Percentiles rank a stretch among this genome's conserved stretches.
Conservation (phyloP, 2,329 filamentous ascomycete genomes). For the Exophiala sideris region DNA sequence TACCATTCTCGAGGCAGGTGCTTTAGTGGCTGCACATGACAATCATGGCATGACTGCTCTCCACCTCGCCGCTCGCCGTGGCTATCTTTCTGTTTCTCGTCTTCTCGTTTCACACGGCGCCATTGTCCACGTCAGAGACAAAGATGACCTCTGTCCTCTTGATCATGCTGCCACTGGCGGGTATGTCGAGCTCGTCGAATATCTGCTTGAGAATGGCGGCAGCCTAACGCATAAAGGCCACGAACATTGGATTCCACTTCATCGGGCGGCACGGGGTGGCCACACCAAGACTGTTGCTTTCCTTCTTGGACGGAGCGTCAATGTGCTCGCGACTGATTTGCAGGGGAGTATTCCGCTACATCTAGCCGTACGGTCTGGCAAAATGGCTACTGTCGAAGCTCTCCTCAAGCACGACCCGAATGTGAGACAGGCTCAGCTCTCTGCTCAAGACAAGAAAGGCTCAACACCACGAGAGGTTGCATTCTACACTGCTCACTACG, state of each 20-base stretch:
- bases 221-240: conserved; percentile 30
- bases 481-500: conserved; percentile 27
- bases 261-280: conserved; percentile 31
- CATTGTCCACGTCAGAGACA: conserved; percentile 20
- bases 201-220: conserved; percentile 28
- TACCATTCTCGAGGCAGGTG: conserved; percentile 27
- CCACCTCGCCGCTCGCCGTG: conserved; percentile 24
- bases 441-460: conserved; percentile 17
- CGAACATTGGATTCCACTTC: conserved; percentile 31
- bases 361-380: conserved; percentile 25
- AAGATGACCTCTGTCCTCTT: conserved; percentile 21
- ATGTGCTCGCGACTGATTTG: conserved; percentile 29
- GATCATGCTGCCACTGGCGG: conserved; percentile 27
- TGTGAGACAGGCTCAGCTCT: conserved; percentile 15
- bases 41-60: conserved; percentile 21
- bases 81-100: conserved; percentile 17
- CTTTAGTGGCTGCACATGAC: conserved; percentile 27
- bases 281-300: conserved; percentile 31
- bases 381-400: conserved; percentile 12
- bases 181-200: conserved; percentile 17
- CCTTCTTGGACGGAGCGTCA: conserved; percentile 29
- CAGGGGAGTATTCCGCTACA: conserved; percentile 22
- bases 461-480: conserved; percentile 23
- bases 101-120: conserved; percentile 21
- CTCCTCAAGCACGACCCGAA: conserved; percentile 23